Conservation (phyloP, 768 basidiomycete genomes). For the Hericium alpestre region DNA sequence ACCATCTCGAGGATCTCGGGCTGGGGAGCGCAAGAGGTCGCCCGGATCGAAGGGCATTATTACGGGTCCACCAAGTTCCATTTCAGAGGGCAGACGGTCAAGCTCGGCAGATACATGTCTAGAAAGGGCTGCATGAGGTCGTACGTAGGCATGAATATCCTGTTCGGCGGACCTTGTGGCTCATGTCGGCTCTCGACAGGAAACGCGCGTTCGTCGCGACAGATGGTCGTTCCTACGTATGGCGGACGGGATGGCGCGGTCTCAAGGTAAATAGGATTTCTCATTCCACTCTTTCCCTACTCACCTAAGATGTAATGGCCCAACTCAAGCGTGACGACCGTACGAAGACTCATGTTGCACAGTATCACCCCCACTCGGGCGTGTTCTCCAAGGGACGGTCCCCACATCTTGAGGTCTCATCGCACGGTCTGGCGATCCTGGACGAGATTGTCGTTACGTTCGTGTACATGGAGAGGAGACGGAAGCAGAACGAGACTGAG, state of each 20-base stretch:
- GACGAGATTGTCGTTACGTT: not conserved
- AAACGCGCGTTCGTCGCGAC: not conserved
- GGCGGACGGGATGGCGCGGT: not conserved
- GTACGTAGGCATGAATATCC: not conserved
- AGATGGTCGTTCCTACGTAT: not conserved
- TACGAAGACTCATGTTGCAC: not conserved
- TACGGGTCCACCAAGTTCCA: not conserved
- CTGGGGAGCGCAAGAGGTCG: not conserved
- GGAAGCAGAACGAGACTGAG: not conserved
- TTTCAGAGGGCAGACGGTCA: not conserved
- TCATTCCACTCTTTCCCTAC: not conserved
- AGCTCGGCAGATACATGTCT: not conserved
- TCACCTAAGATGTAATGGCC: conserved; percentile 3
- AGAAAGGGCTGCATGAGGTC: not conserved
- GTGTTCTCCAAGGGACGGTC: not conserved
- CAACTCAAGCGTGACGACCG: conserved; percentile 1
- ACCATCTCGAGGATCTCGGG: not conserved
- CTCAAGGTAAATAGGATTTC: not conserved
- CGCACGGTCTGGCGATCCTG: not conserved
- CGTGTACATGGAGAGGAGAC: too few relatives aligned
- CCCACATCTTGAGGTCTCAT: not conserved
- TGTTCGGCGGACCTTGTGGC: not conserved
- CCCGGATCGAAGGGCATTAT: not conserved
- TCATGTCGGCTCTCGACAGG: not conserved
- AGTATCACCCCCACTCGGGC: not conserved